Evolutionary conservation across 2,329 filamentous ascomycete genomes (phyloP).

Genomic region (Colletotrichum liriopes): DNA sequence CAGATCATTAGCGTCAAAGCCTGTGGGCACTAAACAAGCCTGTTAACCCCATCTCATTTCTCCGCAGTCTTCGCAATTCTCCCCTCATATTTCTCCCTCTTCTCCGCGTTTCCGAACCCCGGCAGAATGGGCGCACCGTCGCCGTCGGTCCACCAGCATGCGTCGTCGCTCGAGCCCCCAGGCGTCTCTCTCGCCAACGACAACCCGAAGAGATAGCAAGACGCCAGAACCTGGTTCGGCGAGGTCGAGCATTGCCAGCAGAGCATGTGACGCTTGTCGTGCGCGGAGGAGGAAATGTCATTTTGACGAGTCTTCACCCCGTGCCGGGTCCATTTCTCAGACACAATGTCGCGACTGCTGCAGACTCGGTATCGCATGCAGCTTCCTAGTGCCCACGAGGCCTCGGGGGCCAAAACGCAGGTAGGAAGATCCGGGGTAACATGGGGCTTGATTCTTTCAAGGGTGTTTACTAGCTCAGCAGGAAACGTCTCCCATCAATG

Average conservation of each 20-base stretch:
- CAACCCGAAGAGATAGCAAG: slow-evolving; percentile 18
- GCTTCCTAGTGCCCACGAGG: slow-evolving; percentile 47
- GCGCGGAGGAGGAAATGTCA: slow-evolving; percentile 47
- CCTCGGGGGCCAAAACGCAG: slow-evolving; percentile 47
- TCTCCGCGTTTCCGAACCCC: slow-evolving; percentile 27
- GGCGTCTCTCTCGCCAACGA: slow-evolving; percentile 18
- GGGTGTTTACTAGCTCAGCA: slow-evolving; percentile 16
- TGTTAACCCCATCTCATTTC: slow-evolving; percentile 25
- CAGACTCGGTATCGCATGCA: slow-evolving; percentile 45
- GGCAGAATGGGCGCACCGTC: slow-evolving; percentile 20
- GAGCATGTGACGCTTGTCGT: slow-evolving; percentile 48
- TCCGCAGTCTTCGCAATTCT: slow-evolving; percentile 40
- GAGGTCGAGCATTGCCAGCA: slow-evolving; percentile 41
- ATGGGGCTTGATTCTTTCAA: not conserved
- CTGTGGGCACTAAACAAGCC: slow-evolving; percentile 10
- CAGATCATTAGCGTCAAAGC: slow-evolving; percentile 3
- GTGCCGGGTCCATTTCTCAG: not conserved
- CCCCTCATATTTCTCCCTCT: slow-evolving; percentile 16
- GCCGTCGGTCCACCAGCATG: slow-evolving; percentile 31
- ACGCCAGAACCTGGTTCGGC: slow-evolving; percentile 12
- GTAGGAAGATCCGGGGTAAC: slow-evolving; percentile 34
- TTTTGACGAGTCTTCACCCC: slow-evolving; percentile 28
- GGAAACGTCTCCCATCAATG: slow-evolving; percentile 35
- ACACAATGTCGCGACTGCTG: slow-evolving; percentile 43
- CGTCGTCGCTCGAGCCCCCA: slow-evolving; percentile 25